These are phyloP conservation scores for Otatea glauca DNA, from an alignment of 176 grass and related monocot species.

Conservation along the genomic window DNA sequence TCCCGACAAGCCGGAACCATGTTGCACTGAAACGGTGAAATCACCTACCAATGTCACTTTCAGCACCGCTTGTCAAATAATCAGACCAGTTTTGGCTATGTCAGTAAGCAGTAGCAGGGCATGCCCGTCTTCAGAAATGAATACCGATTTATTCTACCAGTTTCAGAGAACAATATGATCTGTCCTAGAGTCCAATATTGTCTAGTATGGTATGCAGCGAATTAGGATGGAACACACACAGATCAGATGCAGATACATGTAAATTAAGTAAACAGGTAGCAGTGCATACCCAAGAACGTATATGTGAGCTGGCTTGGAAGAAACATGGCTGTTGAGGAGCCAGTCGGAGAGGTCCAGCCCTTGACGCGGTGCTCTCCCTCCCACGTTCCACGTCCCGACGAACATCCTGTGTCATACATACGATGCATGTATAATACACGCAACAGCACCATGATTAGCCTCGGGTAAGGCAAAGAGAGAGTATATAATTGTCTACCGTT, in stretches of 20 bases:
- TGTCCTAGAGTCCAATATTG: not conserved
- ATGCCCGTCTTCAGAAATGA: not conserved
- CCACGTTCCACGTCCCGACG: constrained; percentile 96
- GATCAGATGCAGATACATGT: not conserved
- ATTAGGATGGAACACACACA: not conserved
- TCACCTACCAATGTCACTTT: too few relatives aligned
- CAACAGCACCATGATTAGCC: constrained; percentile 29
- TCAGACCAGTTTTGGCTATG: too few relatives aligned
- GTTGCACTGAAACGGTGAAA: not conserved
- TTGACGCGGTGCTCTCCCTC: constrained; percentile 60
- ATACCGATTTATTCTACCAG: not conserved
- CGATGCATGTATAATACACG: not conserved
- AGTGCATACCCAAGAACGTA: constrained; percentile 78
- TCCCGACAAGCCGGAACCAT: not conserved
- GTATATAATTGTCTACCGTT: constrained; percentile 1
- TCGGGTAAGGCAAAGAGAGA: not conserved
- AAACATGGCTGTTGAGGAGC: constrained; percentile 47
- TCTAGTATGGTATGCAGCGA: not conserved
- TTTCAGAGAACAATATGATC: not conserved
- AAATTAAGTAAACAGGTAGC: not conserved
- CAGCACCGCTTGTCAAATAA: too few relatives aligned
- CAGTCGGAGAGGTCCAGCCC: constrained; percentile 66
- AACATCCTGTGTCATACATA: constrained; percentile 51
- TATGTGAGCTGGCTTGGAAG: constrained; percentile 62
- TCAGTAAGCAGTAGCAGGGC: too few relatives aligned